phyloP scores from a whole-genome alignment of 306 rosid genomes.

The Dalbergia oliveri region DNA sequence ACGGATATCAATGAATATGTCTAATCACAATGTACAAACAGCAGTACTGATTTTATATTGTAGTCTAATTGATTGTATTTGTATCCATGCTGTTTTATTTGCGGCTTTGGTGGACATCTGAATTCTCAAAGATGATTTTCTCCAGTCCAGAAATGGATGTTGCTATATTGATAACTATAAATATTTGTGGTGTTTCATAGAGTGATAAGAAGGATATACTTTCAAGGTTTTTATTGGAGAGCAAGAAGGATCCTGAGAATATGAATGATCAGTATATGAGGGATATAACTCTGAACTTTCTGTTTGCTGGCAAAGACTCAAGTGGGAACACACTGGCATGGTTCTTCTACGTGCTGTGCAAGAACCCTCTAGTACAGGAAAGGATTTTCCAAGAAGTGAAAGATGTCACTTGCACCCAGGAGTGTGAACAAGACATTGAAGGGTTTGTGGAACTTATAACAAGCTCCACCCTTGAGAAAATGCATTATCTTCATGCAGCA shows the following conservation, averaged over 20 bases:
- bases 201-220: constrained; percentile 75
- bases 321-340: constrained; percentile 78
- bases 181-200: constrained; percentile 35
- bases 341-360: constrained; percentile 84
- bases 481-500: constrained; percentile 90
- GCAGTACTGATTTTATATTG: too few species aligned
- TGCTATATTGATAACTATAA: neutral
- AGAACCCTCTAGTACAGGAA: constrained; percentile 74
- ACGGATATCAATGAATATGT: too few species aligned
- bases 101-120: too few species aligned
- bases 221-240: constrained; percentile 79
- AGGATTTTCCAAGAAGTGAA: constrained; percentile 71
- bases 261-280: constrained; percentile 71
- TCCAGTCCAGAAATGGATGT: too few species aligned
- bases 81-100: too few species aligned
- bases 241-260: constrained; percentile 61
- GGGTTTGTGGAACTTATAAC: constrained; percentile 57
- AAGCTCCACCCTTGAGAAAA: constrained; percentile 63
- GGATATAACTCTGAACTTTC: constrained; percentile 74
- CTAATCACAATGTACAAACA: too few species aligned
- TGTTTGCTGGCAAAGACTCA: constrained; percentile 82
- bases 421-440: constrained; percentile 49
- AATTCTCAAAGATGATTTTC: too few species aligned
- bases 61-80: too few species aligned
- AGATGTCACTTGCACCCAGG: constrained; percentile 49